Evolutionary conservation across 805 yeast species (phyloP), one percentile per base, ranked within the genome.

Genomic region (Kodamaea kakaduensis): DNA sequence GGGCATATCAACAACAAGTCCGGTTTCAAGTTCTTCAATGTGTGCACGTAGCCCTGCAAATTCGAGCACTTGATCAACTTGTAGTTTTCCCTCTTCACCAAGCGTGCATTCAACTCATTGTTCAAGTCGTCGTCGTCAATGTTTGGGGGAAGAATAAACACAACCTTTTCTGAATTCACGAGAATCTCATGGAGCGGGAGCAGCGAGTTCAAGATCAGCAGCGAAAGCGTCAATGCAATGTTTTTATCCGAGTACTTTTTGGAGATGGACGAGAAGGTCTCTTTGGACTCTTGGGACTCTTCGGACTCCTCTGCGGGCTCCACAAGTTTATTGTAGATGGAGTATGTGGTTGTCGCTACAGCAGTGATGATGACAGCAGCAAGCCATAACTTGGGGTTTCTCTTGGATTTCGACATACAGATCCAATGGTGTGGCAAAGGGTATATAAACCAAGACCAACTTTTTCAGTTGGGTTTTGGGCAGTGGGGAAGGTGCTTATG

Each of bases 71-170:
- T 53, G 37, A 67, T 55, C 32, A 67, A 53, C 47, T 63, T 65
- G 48, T 59, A 67, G 45, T 67, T 67, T 15, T 38, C 32, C 8
- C 19, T 32, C 6, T 38, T 31, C 15, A 44, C 36, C 17, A 43
- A 28, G n/a, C 25, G 36, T 5, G 27, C 17, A 21, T 44, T 41
- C 33, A 36, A 31, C 13, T 42, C 40, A 14, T 31, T 29, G 34
- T 26, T 37, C 31, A 66, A 54, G 40, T 67, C 72, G 20, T 64
- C 70, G 18, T 61, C 47, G 9, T 61, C 56, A 17, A 67, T 51
- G 35, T 66, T 58, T 3, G 73, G 73, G 5, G 73, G 71, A 18
- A 67, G 55, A 31, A 67, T 67, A 43, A 67, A 67, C 6, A 68
- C 61, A 24, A 67, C 64, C 43, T 67, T 67, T 19, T 61, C 66